A percentile compares a stretch with the other conserved stretches of the same genome.
phyloP scores from a whole-genome alignment of 108 stramenopile genomes.

The Nitzschia sp. region DNA sequence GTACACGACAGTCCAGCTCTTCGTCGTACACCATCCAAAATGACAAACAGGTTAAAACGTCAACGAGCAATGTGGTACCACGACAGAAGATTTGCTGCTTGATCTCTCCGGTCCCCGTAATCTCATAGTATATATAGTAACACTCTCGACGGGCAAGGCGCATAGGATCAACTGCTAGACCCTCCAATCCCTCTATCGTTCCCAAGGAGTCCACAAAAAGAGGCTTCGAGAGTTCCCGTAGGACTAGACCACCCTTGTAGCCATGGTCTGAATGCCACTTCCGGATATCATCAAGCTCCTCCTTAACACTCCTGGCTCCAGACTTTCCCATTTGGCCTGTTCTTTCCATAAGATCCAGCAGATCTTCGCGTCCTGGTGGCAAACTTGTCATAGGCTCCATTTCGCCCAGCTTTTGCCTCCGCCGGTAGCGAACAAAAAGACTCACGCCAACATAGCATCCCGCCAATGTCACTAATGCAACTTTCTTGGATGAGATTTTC shows the following conservation, averaged over 20 bases:
- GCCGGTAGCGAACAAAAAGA: not conserved
- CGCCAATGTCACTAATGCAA: not conserved
- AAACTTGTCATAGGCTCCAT: not conserved
- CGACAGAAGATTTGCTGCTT: constrained; percentile 65
- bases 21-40: constrained; percentile 56
- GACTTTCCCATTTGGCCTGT: constrained; percentile 51
- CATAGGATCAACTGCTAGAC: constrained; percentile 8
- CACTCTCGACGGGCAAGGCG: constrained; percentile 53
- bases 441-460: not conserved
- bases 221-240: constrained; percentile 53
- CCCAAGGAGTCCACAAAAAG: constrained; percentile 27
- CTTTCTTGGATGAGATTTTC: not conserved
- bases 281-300: constrained; percentile 51
- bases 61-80: constrained; percentile 51
- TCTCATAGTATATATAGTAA: constrained; percentile 68
- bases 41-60: constrained; percentile 53
- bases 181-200: constrained; percentile 12
- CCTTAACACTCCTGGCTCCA: constrained; percentile 49
- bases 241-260: constrained; percentile 58
- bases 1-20: constrained; percentile 53
- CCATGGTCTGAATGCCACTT: constrained; percentile 54
- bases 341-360: constrained; percentile 35
- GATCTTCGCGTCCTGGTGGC: constrained; percentile 1
- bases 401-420: not conserved
- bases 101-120: constrained; percentile 43